A percentile compares a stretch with the other conserved stretches of the same genome.
Evolutionary conservation across 257 asterid species (phyloP).

Genomic region (Ehretia macrophylla): DNA sequence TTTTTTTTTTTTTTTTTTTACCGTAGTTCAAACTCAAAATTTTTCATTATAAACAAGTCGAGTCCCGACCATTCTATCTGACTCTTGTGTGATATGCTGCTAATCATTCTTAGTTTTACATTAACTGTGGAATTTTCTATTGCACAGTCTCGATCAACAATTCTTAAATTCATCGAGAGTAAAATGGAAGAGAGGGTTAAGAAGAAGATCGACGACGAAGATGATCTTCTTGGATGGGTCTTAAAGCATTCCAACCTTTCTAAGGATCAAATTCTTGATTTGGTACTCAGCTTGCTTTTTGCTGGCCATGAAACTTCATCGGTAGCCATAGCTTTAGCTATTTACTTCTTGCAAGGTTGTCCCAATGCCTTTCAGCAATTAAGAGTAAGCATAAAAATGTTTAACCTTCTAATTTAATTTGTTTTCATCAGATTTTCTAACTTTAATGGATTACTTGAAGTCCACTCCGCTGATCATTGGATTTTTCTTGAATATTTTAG

Average conservation of each 20-base stretch:
- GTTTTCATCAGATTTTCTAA: neutral
- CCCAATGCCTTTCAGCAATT: conserved; percentile 61
- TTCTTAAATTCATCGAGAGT: conserved; percentile 59
- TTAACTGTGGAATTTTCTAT: neutral
- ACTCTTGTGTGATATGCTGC: no score
- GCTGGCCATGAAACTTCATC: conserved; percentile 97
- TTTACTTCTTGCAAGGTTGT: conserved; percentile 64
- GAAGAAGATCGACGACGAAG: conserved; percentile 32
- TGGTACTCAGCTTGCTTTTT: conserved; percentile 70
- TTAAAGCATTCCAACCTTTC: conserved; percentile 63
- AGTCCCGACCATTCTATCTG: no score
- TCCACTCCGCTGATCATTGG: neutral
- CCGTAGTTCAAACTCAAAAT: no score
- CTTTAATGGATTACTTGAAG: neutral
- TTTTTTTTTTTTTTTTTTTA: no score
- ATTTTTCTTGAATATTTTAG: conserved; percentile 24
- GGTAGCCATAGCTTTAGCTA: conserved; percentile 67
- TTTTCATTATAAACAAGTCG: no score
- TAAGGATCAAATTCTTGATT: conserved; percentile 82
- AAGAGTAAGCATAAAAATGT: conserved; percentile 23
- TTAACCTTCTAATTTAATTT: neutral
- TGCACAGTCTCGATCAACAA: conserved; percentile 68
- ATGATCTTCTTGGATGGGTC: conserved; percentile 87
- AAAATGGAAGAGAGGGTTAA: conserved; percentile 71
- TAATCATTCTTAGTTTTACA: no score